phyloP scores from a whole-genome alignment of 768 basidiomycete genomes.

The Kwoniella europaea region DNA sequence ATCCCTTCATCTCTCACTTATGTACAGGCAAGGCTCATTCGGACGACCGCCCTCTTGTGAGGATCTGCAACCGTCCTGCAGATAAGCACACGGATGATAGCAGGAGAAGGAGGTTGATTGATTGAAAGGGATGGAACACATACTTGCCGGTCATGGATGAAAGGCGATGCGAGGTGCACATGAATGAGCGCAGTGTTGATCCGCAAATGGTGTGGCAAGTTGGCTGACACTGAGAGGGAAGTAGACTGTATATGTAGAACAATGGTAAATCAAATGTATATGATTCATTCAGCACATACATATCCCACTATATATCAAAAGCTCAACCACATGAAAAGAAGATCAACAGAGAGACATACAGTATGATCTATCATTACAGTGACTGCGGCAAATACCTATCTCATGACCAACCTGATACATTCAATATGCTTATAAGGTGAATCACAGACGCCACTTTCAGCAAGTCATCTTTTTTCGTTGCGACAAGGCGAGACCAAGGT shows the following conservation, averaged over 20 bases:
- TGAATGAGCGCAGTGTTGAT: not conserved
- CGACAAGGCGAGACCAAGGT: too few relatives aligned
- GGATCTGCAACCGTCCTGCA: too few relatives aligned
- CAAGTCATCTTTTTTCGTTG: too few relatives aligned
- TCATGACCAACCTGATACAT: not conserved
- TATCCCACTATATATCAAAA: too few relatives aligned
- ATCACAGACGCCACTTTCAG: not conserved
- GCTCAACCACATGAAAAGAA: too few relatives aligned
- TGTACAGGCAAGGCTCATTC: too few relatives aligned
- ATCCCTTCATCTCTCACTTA: not conserved
- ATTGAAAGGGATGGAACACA: not conserved
- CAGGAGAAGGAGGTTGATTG: not conserved
- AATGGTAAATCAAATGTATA: not conserved
- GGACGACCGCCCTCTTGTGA: too few relatives aligned
- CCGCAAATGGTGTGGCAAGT: not conserved
- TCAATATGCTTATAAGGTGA: not conserved
- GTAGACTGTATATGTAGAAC: not conserved
- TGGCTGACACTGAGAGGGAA: not conserved
- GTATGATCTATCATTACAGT: too few relatives aligned
- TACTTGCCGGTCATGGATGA: not conserved
- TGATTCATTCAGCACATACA: not conserved
- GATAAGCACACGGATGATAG: too few relatives aligned
- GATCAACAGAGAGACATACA: too few relatives aligned
- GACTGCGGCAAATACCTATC: not conserved
- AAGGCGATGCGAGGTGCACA: not conserved